Percentiles rank a stretch among this genome's conserved stretches.
phyloP scores from a whole-genome alignment of 805 yeast genomes.

The Starmerella sirachaensis region DNA sequence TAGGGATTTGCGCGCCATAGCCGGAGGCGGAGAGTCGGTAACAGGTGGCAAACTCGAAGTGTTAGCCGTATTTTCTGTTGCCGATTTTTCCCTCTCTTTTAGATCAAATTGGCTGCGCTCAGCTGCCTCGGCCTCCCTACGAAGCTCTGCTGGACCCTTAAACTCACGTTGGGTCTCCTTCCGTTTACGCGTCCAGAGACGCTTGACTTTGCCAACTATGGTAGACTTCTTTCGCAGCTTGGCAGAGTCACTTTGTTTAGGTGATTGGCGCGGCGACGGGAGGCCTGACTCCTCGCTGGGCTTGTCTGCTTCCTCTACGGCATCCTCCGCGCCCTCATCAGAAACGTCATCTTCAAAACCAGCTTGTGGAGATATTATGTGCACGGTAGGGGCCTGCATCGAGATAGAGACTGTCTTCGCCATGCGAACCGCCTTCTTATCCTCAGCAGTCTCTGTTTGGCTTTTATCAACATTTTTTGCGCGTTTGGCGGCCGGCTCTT shows the following conservation, averaged over 20 bases:
- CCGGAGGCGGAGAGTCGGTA: slow-evolving; percentile 1
- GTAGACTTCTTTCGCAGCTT: not conserved
- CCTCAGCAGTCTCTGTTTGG: slow-evolving; percentile 1
- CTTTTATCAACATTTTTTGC: slow-evolving; percentile 1
- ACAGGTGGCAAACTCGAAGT: not conserved
- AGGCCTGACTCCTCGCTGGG: too few species aligned
- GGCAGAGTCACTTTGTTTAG: not conserved
- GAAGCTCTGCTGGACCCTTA: slow-evolving; percentile 4
- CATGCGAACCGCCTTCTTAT: not conserved
- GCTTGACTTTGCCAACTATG: slow-evolving; percentile 2
- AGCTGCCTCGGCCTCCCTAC: not conserved
- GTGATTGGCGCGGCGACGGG: too few species aligned
- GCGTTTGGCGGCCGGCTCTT: too few species aligned
- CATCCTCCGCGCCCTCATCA: not conserved
- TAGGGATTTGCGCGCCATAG: too few species aligned
- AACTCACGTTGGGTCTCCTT: slow-evolving; percentile 4
- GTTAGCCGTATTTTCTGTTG: not conserved
- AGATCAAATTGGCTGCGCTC: slow-evolving; percentile 1
- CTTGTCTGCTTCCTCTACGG: not conserved
- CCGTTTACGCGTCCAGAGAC: not conserved
- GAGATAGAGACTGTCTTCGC: slow-evolving; percentile 5
- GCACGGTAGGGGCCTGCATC: slow-evolving; percentile 1
- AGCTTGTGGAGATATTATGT: slow-evolving; percentile 1
- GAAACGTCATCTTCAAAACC: not conserved
- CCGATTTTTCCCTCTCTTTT: not conserved